Base-by-base conservation (phyloP, 2,329 filamentous ascomycete species). In the Davidsoniella virescens region DNA sequence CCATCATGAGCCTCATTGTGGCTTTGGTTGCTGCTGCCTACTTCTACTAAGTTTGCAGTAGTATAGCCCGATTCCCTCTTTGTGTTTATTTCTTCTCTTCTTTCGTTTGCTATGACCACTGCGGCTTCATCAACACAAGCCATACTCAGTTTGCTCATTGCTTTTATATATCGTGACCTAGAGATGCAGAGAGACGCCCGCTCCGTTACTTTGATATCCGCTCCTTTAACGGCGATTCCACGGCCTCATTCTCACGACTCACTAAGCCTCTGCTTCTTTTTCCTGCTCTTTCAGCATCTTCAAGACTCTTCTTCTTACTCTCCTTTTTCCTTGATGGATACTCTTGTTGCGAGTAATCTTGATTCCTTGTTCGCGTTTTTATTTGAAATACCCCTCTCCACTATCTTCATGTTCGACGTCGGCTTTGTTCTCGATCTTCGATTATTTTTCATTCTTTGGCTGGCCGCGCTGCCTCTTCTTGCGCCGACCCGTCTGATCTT, bases 1-100 rank as follows among this genome's bases (percentile, higher is more conserved):
- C 74, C 46, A 61, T 75, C 38, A 72, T 67, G 6, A 72, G 75
- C 43, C 65, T 78, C 18, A 63, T 78, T 41, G 66, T 78, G 43
- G 75, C 74, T 49, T 66, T 78, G 42, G 64, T 76, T 29, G 74
- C 72, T 20, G 69, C 73, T 23, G 67, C 68, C 14, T 71, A 66
- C 56, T 62, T 74, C 55, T 68, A 70, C 55, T 75, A 61, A 61
- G 58, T 49, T 41, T 12, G 14, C 12, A n/a, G 14, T n/a, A 29
- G 33, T 8, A n/a, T 16, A 14, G 29, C 5, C 16, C 26, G 12
- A 18, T 46, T 29, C 37, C 44, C 41, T 51, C 40, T 42, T 47
- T n/a, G 14, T 45, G 33, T 25, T 44, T 9, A 12, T 14, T 37
- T 43, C 47, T 37, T 38, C 36, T 50, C 16, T 16, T 40, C 17